A percentile compares a stretch with the other conserved stretches of the same genome.
phyloP scores from a whole-genome alignment of 73 alveolate species.

The Paramecium sonneborni region DNA sequence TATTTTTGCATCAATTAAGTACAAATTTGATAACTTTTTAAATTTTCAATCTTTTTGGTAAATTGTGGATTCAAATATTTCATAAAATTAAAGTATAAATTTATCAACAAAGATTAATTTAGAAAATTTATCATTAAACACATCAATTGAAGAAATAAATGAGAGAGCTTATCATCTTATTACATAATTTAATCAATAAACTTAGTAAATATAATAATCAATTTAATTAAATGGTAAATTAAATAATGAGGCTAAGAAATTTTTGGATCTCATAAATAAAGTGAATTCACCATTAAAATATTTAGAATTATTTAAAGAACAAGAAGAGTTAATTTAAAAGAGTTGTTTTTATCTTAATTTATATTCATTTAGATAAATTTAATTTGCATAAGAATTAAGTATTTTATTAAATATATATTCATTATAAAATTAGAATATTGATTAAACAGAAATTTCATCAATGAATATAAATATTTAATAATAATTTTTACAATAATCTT shows the following conservation, averaged over 20 bases:
- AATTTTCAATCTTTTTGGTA: not conserved
- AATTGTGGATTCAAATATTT: not conserved
- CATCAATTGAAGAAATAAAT: not conserved
- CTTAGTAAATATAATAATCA: not conserved
- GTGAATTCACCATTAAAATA: not conserved
- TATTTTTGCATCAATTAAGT: not conserved
- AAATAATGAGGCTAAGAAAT: not conserved
- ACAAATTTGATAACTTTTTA: not conserved
- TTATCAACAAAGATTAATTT: not conserved
- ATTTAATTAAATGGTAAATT: not conserved
- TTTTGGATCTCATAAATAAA: not conserved
- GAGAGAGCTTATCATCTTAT: not conserved
- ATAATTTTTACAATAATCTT: not conserved
- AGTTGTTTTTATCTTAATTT: not conserved
- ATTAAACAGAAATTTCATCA: not conserved
- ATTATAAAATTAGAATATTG: not conserved
- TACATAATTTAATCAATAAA: not conserved
- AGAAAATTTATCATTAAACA: not conserved
- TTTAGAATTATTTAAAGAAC: constrained; percentile 1
- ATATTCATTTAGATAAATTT: not conserved
- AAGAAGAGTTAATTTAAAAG: not conserved
- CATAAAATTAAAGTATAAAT: not conserved
- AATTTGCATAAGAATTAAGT: constrained; percentile 18
- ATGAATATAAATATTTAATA: not conserved
- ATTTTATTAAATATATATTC: not conserved